A percentile compares a stretch with the other conserved stretches of the same genome.
Conservation (phyloP, 768 basidiomycete genomes). For the Boletus reticulatus region DNA sequence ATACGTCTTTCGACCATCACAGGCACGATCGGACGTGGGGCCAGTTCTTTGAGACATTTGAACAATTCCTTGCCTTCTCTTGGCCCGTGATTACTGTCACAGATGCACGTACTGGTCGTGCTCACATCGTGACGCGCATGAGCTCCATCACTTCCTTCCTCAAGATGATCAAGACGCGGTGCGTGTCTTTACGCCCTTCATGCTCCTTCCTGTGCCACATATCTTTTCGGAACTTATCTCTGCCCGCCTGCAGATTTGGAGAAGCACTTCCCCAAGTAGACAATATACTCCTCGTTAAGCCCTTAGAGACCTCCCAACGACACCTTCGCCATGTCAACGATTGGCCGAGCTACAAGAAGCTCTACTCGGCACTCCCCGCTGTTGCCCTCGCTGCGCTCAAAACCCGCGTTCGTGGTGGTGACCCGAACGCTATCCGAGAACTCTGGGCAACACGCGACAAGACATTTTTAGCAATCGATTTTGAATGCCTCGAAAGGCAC, state of each 20-base stretch:
- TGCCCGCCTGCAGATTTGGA: slow-evolving; percentile 48
- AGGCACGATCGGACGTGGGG: slow-evolving; percentile 86
- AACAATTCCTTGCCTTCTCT: slow-evolving; percentile 75
- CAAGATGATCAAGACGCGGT: slow-evolving; percentile 86
- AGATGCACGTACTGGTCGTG: slow-evolving; percentile 64
- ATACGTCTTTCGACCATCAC: neutral
- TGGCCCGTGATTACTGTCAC: slow-evolving; percentile 84
- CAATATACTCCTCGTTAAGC: slow-evolving; percentile 64
- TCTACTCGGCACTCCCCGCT: slow-evolving; percentile 70
- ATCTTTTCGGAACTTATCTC: neutral
- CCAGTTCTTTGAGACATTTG: slow-evolving; percentile 73
- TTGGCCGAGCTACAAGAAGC: slow-evolving; percentile 63
- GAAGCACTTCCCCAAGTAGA: slow-evolving; percentile 72
- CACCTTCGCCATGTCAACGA: slow-evolving; percentile 71
- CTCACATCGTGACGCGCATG: slow-evolving; percentile 78
- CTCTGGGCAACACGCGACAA: slow-evolving; percentile 71
- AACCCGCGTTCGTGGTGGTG: slow-evolving; percentile 60
- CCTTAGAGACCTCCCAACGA: slow-evolving; percentile 68
- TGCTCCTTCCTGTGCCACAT: neutral
- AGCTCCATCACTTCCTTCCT: slow-evolving; percentile 71
- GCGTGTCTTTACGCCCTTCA: neutral
- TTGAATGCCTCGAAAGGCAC: slow-evolving; percentile 75
- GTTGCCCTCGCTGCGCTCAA: slow-evolving; percentile 65
- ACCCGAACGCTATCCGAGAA: slow-evolving; percentile 59
- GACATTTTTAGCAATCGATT: slow-evolving; percentile 73